Conservation (phyloP, 2,329 filamentous ascomycete genomes). For the Exutisphaerella laricina region DNA sequence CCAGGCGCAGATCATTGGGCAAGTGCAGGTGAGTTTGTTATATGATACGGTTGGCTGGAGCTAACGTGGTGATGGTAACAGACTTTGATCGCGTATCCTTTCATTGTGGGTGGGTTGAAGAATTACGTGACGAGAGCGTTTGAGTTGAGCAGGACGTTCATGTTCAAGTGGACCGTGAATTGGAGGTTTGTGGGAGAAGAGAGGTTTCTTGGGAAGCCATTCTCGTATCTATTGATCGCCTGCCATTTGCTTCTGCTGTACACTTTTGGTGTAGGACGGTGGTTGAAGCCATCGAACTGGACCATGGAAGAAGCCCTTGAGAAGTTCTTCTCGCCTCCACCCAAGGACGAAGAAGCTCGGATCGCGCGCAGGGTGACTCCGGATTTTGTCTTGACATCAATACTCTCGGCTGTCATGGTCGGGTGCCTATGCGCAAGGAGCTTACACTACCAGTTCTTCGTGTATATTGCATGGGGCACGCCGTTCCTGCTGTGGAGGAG, state of each 20-base stretch:
- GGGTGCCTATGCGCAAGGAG: constrained; percentile 82
- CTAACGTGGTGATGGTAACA: constrained; percentile 28
- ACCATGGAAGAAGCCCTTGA: constrained; percentile 51
- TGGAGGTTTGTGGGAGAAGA: constrained; percentile 93
- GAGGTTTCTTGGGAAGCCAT: constrained; percentile 64
- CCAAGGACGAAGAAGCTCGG: constrained; percentile 49
- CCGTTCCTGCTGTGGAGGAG: constrained; percentile 82
- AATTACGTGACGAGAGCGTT: constrained; percentile 81
- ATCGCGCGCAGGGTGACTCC: constrained; percentile 59
- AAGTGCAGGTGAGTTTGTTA: constrained; percentile 65
- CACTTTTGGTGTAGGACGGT: constrained; percentile 61
- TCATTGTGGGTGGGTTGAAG: constrained; percentile 57
- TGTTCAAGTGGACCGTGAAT: constrained; percentile 99
- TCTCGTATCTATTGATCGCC: constrained; percentile 62
- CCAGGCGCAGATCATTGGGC: constrained; percentile 64
- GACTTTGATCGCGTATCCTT: constrained; percentile 59
- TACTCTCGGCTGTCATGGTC: constrained; percentile 70
- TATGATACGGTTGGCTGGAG: neutral
- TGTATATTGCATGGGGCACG: constrained; percentile 83
- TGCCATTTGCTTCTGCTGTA: constrained; percentile 61
- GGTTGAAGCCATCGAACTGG: constrained; percentile 64
- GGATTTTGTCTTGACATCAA: constrained; percentile 67
- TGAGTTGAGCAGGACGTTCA: constrained; percentile 82
- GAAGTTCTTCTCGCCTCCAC: constrained; percentile 42
- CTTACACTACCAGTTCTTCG: constrained; percentile 93